phyloP scores from a whole-genome alignment of 139 green algal genomes.

The Chlamydomonas eustigma region DNA sequence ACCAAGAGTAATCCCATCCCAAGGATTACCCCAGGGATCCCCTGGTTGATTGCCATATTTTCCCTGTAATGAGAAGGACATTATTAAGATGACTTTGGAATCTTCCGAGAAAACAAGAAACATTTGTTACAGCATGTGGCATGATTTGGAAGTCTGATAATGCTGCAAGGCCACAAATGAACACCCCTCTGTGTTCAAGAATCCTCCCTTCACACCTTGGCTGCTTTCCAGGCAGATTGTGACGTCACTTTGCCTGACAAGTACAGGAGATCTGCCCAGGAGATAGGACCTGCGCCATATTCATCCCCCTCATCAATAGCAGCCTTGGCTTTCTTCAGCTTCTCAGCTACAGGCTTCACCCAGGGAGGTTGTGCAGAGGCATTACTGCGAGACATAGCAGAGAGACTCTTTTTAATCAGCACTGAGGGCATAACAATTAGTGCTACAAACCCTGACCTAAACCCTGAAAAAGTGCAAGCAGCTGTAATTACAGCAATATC shows the following conservation, averaged over 20 bases:
- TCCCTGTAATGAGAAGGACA: not conserved
- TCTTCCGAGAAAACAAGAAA: too few species aligned
- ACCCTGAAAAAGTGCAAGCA: too few species aligned
- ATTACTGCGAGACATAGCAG: not conserved
- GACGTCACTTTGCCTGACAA: conserved; percentile 17
- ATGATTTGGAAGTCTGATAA: too few species aligned
- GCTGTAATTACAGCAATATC: too few species aligned
- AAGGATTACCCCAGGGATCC: not conserved
- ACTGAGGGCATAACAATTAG: too few species aligned
- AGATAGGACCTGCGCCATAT: conserved; percentile 51
- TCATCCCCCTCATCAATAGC: conserved; percentile 50
- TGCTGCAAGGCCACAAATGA: conserved; percentile 27
- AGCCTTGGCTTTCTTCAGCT: conserved; percentile 54
- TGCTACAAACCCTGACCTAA: too few species aligned
- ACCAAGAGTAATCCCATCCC: not conserved
- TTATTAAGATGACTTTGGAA: not conserved
- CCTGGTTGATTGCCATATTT: not conserved
- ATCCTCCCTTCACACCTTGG: not conserved
- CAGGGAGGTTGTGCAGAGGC: not conserved
- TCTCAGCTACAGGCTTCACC: conserved; percentile 53
- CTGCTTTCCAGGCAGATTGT: not conserved
- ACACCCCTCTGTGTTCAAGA: conserved; percentile 31
- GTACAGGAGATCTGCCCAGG: conserved; percentile 60
- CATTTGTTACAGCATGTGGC: too few species aligned
- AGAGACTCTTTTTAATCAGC: too few species aligned